Evolutionary conservation across 2,329 filamentous ascomycete genomes (phyloP), one percentile per base, ranked within the genome.

Genomic region (Graphilbum sp.): DNA sequence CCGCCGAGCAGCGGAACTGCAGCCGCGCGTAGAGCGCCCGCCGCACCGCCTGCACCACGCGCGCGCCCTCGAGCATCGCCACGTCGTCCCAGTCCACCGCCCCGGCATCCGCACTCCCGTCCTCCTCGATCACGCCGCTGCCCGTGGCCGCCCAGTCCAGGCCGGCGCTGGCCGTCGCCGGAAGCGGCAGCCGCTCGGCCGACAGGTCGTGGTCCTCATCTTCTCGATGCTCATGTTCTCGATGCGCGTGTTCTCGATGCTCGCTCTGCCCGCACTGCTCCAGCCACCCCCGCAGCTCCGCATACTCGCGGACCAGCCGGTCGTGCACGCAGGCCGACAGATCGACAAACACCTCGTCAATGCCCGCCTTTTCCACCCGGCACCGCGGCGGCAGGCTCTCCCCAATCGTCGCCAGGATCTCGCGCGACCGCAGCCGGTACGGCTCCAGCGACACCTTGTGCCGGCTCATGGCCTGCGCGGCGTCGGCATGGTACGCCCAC

Each of bases 21-120:
- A 96, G 61, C 45, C 69, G 66, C 34, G 79, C 67, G 46, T 68
- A 74, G 41, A 98, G 69, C 36, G 70, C 64, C 18, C 64, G 63
- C 36, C 90, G 74, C 16, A 96, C 69, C 42, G 74, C 67, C 17
- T 84, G 73, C 25, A 95, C 75, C 49, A 96, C 90, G 52, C 95
- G 86, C 2, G 86, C 87, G 0, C 82, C 90, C 50, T 95, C 74
- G 23, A 84, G 65, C 53, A 93, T 81, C 15, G 74, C 81, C 46
- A 96, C 69, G 61, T 98, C 90, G 55, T 98, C 88, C 90, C 90
- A 98, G 58, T 98, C 90, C 1, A 85, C 84, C 21, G n/a, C n/a
- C n/a, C n/a, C n/a, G n/a, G n/a, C n/a, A n/a, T n/a, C n/a, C n/a
- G n/a, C n/a, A n/a, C n/a, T n/a, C n/a, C n/a, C n/a, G 21, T 11